Evolutionary conservation across 163 green algal species (phyloP).

Genomic region (Scenedesmus sp.): DNA sequence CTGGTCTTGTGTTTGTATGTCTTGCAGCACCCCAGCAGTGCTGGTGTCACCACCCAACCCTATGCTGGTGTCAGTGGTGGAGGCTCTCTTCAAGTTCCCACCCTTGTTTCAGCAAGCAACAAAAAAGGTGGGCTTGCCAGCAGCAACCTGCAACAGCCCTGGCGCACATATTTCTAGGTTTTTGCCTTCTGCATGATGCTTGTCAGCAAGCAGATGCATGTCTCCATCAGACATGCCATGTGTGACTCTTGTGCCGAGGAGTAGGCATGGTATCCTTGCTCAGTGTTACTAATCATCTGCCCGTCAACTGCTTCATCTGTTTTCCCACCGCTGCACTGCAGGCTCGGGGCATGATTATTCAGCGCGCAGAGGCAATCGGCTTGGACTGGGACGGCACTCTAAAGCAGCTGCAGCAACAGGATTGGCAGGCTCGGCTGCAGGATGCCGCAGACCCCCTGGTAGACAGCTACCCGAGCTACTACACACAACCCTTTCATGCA

Average conservation of each 20-base stretch:
- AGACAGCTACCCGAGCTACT: conserved; percentile 76
- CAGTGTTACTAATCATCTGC: background rate
- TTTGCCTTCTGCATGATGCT: background rate
- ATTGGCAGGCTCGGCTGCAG: conserved; percentile 72
- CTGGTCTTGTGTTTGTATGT: background rate
- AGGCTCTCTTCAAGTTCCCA: conserved; percentile 79
- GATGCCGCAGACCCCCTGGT: background rate
- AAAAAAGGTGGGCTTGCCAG: conserved; percentile 61
- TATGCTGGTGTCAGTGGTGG: conserved; percentile 70
- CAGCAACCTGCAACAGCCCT: background rate
- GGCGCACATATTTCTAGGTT: no score
- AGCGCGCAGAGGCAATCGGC: conserved; percentile 74
- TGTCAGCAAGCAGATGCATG: background rate
- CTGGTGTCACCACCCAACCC: conserved; percentile 44
- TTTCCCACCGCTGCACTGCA: conserved; percentile 17
- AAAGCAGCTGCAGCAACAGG: conserved; percentile 60
- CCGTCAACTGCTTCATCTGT: no score
- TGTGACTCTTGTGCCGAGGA: background rate
- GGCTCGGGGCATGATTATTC: conserved; percentile 78
- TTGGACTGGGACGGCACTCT: conserved; percentile 76
- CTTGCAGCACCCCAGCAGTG: conserved; percentile 10
- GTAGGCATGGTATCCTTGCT: background rate
- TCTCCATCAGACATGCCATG: background rate
- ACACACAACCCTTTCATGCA: conserved; percentile 84
- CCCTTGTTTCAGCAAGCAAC: conserved; percentile 77